Base-by-base conservation (phyloP, 345 rosid genomes). In the Bruguiera parviflora region DNA sequence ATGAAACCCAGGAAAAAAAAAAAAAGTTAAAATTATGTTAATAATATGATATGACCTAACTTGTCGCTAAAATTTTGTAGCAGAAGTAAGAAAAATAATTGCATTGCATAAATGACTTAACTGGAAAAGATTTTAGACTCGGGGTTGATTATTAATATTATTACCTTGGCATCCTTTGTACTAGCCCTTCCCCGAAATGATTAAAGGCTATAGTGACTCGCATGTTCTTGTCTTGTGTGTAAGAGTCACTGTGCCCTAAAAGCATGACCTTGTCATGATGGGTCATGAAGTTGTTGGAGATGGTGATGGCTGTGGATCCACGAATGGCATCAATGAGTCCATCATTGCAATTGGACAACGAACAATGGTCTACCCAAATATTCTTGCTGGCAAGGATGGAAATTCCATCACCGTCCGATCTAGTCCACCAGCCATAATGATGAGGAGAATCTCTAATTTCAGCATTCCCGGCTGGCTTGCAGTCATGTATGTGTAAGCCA, bases 101-200 rank as follows among this genome's bases (percentile, higher is more conserved):
- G 49, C 16, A 43, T 43, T 43, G 49, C 19, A 43, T 43, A 13
- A 43, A 43, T 11, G 49, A 13, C 49, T 43, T 43, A 43, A 3
- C 5, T 33, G 7, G 37, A 33, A 33, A 33, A 33, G 37, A 33
- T 33, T 7, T 33, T 53, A 53, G 2, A 27, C 28, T 27, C 28
- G 28, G 28, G 28, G 28, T 27, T 27, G 28, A 35, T 22, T 6
- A 19, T 20, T 8, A n/a, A 28, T 27, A 47, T 0, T 22, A n/a
- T 27, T 68, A 72, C 76, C 80, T 72, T 2, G 76, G 77, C 70
- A 77, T 77, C 59, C 80, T 72, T 43, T 77, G 80, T n/a, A 74
- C 72, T 52, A 77, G 80, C 28, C 61, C 68, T 27, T 65, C 63
- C 0, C 79, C 75, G 32, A 75, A 75, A 27, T 52, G 49, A 63